Conservation (phyloP, 2,329 filamentous ascomycete species). For the Cryphonectria parasitica region DNA sequence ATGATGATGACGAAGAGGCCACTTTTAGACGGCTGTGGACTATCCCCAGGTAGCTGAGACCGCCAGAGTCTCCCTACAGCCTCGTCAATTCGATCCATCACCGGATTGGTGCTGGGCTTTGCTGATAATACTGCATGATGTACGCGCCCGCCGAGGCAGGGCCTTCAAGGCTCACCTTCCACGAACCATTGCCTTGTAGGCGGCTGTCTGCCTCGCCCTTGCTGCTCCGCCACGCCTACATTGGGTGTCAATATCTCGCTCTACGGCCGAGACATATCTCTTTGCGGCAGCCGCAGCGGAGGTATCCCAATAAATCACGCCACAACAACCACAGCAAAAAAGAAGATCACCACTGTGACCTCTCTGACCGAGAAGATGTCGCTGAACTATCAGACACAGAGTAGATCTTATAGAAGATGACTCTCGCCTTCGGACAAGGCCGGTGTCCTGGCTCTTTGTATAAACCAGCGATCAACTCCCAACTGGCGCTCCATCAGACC, state of each 20-base stretch:
- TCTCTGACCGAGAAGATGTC: conserved; percentile 13
- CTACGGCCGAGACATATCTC: conserved; percentile 26
- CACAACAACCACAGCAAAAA: background rate
- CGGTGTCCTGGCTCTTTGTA: conserved; percentile 20
- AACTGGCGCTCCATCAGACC: conserved; percentile 29
- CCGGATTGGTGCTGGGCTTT: conserved; percentile 6
- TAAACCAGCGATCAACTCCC: conserved; percentile 24
- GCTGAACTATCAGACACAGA: conserved; percentile 10
- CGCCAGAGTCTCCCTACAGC: background rate
- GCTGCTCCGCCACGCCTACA: conserved; percentile 13
- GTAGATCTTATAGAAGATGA: conserved; percentile 19
- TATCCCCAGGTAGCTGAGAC: background rate
- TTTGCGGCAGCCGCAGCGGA: conserved; percentile 18
- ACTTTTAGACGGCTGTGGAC: background rate
- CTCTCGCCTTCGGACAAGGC: conserved; percentile 25
- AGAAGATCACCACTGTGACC: background rate
- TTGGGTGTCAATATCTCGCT: conserved; percentile 13
- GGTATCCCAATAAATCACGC: conserved; percentile 11
- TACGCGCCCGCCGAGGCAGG: conserved; percentile 12
- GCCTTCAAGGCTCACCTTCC: conserved; percentile 2
- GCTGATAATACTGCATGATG: conserved; percentile 9
- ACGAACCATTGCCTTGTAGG: conserved; percentile 3
- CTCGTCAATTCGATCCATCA: background rate
- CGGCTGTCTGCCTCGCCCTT: conserved; percentile 16
- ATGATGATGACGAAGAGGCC: background rate